Evolutionary conservation across 2,329 filamentous ascomycete genomes (phyloP).

Genomic region (Cordyceps sp.): DNA sequence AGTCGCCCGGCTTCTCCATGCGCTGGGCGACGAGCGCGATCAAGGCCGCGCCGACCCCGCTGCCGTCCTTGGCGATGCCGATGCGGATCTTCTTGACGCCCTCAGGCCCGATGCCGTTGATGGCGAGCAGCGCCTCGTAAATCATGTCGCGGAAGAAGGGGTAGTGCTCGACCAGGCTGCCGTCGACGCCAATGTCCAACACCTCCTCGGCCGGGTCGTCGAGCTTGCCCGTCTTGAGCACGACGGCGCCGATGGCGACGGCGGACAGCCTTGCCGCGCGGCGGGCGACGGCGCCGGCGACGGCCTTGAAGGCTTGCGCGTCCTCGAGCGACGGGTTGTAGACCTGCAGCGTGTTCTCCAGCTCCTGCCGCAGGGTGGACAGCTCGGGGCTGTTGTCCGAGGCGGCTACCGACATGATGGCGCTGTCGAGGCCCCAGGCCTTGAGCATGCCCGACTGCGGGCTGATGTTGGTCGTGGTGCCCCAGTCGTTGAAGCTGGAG

Average conservation of each 20-base stretch:
- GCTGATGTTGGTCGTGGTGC: constrained; percentile 53
- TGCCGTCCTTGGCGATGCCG: constrained; percentile 92
- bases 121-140: constrained; percentile 59
- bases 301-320: constrained; percentile 70
- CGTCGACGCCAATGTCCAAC: constrained; percentile 84
- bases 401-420: constrained; percentile 74
- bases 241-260: constrained; percentile 71
- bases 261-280: constrained; percentile 79
- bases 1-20: constrained; percentile 36
- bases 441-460: constrained; percentile 51
- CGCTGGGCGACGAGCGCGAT: constrained; percentile 79
- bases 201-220: constrained; percentile 47
- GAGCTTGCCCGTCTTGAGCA: constrained; percentile 66
- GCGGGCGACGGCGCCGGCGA: constrained; percentile 70
- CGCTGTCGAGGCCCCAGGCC: constrained; percentile 82
- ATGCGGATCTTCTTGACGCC: constrained; percentile 82
- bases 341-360: constrained; percentile 63
- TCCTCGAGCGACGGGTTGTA: constrained; percentile 66
- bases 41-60: constrained; percentile 66
- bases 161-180: constrained; percentile 89
- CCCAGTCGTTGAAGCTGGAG: constrained; percentile 52
- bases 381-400: constrained; percentile 61
- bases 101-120: constrained; percentile 59
- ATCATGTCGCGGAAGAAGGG: constrained; percentile 83
- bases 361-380: constrained; percentile 55